These are phyloP conservation scores for Didymella exigua DNA, from an alignment of 2,329 filamentous ascomycete species.

Conservation along the genomic window DNA sequence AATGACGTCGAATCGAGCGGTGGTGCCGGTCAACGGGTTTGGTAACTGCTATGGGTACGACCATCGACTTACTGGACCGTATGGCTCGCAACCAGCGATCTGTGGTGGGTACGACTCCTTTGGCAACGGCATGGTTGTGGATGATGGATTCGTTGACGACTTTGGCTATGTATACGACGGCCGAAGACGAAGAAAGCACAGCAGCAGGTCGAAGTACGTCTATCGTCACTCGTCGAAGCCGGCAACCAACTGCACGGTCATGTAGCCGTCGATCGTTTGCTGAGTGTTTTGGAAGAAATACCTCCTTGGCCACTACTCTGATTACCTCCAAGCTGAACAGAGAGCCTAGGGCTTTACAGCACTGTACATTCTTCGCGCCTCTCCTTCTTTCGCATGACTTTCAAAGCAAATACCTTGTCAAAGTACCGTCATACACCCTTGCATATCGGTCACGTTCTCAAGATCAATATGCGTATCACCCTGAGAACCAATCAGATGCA, in stretches of 20 bases:
- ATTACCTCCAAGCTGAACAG: background rate
- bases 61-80: conserved; percentile 29
- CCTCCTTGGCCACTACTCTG: background rate
- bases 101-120: conserved; percentile 8
- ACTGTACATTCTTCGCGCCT: background rate
- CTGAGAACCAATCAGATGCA: conserved; percentile 10
- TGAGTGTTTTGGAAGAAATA: background rate
- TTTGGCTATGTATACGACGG: conserved; percentile 3
- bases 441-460: conserved; percentile 14
- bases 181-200: conserved; percentile 22
- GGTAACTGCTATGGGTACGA: conserved; percentile 21
- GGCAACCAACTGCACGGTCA: conserved; percentile 28
- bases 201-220: conserved; percentile 24
- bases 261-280: conserved; percentile 14
- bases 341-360: background rate
- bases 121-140: background rate
- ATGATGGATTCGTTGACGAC: conserved; percentile 10
- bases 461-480: conserved; percentile 12
- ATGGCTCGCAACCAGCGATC: conserved; percentile 15
- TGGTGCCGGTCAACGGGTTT: conserved; percentile 20
- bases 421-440: conserved; percentile 8
- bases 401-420: background rate
- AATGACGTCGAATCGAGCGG: conserved; percentile 7
- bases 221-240: conserved; percentile 29
- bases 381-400: background rate